Conservation (phyloP, 768 basidiomycete genomes). For the Leucocoprinus sp. region DNA sequence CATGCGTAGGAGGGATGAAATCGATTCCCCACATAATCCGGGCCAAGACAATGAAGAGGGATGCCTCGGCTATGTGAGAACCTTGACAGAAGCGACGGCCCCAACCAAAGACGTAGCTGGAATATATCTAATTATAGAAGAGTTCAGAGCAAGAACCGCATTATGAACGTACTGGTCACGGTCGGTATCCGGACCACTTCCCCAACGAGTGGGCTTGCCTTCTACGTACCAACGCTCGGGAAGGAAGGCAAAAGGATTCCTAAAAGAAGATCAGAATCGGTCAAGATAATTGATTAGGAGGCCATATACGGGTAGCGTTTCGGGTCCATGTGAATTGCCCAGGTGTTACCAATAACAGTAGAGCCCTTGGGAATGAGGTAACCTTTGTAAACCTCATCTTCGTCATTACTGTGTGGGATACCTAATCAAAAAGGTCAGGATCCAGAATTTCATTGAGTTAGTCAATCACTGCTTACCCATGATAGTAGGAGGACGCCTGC, state of each 20-base stretch:
- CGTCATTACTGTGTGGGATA: conserved; percentile 15
- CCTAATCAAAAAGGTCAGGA: conserved; percentile 3
- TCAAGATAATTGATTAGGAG: neutral
- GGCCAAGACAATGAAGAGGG: conserved; percentile 7
- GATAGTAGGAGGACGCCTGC: conserved; percentile 17
- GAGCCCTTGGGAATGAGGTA: conserved; percentile 16
- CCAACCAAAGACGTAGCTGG: conserved; percentile 9
- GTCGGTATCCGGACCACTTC: conserved; percentile 18
- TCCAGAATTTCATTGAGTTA: neutral
- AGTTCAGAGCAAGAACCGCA: neutral
- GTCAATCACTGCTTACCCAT: conserved; percentile 10
- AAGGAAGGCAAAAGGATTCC: conserved; percentile 19
- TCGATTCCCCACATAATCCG: conserved; percentile 10
- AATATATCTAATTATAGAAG: neutral
- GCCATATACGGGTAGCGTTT: conserved; percentile 16
- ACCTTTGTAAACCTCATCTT: conserved; percentile 12
- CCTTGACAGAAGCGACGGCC: conserved; percentile 10
- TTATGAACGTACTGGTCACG: conserved; percentile 16
- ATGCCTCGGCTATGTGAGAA: conserved; percentile 7
- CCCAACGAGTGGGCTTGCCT: conserved; percentile 16
- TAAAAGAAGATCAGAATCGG: neutral
- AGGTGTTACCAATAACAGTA: conserved; percentile 17
- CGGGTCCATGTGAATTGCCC: conserved; percentile 20
- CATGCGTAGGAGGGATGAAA: conserved; percentile 6
- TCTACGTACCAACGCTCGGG: conserved; percentile 25